Evolutionary conservation across 768 basidiomycete genomes (phyloP).

Genomic region (Amylocystis lapponica): DNA sequence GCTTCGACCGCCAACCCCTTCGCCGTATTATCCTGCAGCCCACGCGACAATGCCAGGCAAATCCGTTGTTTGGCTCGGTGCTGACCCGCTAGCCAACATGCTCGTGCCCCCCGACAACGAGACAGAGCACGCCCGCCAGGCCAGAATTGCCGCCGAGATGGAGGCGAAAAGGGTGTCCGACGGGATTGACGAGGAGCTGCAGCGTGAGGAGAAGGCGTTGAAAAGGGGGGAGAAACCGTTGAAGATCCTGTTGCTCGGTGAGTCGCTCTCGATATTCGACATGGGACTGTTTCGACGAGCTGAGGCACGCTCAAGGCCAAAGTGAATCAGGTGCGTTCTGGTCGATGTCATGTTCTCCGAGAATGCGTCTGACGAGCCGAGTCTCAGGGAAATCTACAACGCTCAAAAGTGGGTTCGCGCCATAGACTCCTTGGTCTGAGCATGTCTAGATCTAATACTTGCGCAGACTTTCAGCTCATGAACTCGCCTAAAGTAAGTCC

Average conservation of each 20-base stretch:
- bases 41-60: too few species aligned
- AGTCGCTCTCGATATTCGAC: too few species aligned
- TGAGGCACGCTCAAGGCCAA: slow-evolving; percentile 18
- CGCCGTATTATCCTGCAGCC: too few species aligned
- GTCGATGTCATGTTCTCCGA: background rate
- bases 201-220: slow-evolving; percentile 22
- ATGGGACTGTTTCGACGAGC: background rate
- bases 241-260: slow-evolving; percentile 34
- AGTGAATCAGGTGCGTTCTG: slow-evolving; percentile 27
- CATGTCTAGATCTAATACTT: background rate
- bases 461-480: slow-evolving; percentile 65
- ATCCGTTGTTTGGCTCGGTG: too few species aligned
- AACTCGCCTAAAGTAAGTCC: slow-evolving; percentile 39
- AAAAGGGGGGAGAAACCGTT: slow-evolving; percentile 23
- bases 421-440: background rate
- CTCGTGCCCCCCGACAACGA: slow-evolving; percentile 54
- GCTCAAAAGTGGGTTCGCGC: slow-evolving; percentile 28
- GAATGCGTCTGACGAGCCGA: background rate
- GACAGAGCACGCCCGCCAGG: slow-evolving; percentile 37
- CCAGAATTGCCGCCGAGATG: slow-evolving; percentile 42
- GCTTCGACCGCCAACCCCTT: too few species aligned
- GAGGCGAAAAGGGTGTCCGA: slow-evolving; percentile 56
- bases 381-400: slow-evolving; percentile 31
- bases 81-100: slow-evolving; percentile 53
- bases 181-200: slow-evolving; percentile 35